phyloP scores from a whole-genome alignment of 805 yeast species.

The Wickerhamomyces strasburgensis region DNA sequence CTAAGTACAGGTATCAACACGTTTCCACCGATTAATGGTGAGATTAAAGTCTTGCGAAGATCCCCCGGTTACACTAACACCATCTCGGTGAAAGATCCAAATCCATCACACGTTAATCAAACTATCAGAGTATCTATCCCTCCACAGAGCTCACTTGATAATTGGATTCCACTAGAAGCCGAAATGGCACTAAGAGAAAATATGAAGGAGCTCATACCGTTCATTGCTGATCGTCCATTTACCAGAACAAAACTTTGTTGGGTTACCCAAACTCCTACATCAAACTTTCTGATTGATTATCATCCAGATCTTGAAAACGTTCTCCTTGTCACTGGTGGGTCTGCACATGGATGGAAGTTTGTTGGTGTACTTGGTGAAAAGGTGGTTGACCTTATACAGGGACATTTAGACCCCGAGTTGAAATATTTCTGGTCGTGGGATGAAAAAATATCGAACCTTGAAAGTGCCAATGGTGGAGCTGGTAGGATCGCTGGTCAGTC shows the following conservation, averaged over 20 bases:
- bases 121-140: conserved; percentile 6
- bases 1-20: conserved; percentile 14
- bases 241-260: conserved; percentile 35
- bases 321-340: conserved; percentile 30
- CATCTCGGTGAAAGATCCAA: conserved; percentile 1
- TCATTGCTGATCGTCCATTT: conserved; percentile 9
- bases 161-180: conserved; percentile 15
- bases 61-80: conserved; percentile 13
- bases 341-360: conserved; percentile 31
- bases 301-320: conserved; percentile 25
- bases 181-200: conserved; percentile 17
- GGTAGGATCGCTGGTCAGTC: no score
- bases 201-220: conserved; percentile 26
- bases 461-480: no score
- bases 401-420: conserved; percentile 6
- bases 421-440: conserved; percentile 11
- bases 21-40: conserved; percentile 16
- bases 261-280: conserved; percentile 28
- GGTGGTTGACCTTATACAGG: conserved; percentile 13
- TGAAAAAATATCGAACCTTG: no score
- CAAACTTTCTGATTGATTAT: conserved; percentile 27
- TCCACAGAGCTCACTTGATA: conserved; percentile 11
- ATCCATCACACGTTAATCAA: background rate
- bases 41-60: conserved; percentile 14
- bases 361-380: conserved; percentile 27